Evolutionary conservation across 2,329 filamentous ascomycete genomes (phyloP).

Genomic region (Stachybotrys chlorohalonatus): DNA sequence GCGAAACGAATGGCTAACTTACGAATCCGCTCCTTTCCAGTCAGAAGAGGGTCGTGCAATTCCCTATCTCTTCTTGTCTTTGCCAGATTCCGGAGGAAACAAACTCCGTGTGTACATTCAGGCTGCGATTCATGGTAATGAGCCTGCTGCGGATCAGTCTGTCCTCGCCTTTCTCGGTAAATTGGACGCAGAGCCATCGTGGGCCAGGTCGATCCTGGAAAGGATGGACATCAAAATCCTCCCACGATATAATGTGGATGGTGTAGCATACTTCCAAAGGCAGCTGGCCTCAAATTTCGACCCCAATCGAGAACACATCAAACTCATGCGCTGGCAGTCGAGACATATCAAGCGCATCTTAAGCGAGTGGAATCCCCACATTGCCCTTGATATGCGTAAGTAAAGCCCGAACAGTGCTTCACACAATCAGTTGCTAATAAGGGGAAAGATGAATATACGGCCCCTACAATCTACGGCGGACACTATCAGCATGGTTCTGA

Average conservation of each 20-base stretch:
- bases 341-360: conserved; percentile 15
- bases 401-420: not conserved
- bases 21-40: conserved; percentile 16
- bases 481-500: conserved; percentile 14
- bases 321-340: conserved; percentile 13
- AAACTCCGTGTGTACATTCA: conserved; percentile 17
- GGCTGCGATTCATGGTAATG: conserved; percentile 18
- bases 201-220: conserved; percentile 13
- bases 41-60: conserved; percentile 14
- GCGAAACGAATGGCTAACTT: conserved; percentile 17
- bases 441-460: conserved; percentile 12
- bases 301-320: conserved; percentile 18
- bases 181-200: conserved; percentile 14
- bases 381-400: conserved; percentile 13
- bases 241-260: conserved; percentile 18
- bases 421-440: not conserved
- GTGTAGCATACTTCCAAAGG: conserved; percentile 17
- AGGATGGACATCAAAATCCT: conserved; percentile 18
- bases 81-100: not conserved
- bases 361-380: conserved; percentile 12
- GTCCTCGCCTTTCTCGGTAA: conserved; percentile 16
- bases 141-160: conserved; percentile 15
- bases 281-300: conserved; percentile 15
- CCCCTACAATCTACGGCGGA: conserved; percentile 13
- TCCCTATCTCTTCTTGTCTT: conserved; percentile 6